Conservation (phyloP, 192 early-diverging fungal genomes). For the Oehlia diaphana region DNA sequence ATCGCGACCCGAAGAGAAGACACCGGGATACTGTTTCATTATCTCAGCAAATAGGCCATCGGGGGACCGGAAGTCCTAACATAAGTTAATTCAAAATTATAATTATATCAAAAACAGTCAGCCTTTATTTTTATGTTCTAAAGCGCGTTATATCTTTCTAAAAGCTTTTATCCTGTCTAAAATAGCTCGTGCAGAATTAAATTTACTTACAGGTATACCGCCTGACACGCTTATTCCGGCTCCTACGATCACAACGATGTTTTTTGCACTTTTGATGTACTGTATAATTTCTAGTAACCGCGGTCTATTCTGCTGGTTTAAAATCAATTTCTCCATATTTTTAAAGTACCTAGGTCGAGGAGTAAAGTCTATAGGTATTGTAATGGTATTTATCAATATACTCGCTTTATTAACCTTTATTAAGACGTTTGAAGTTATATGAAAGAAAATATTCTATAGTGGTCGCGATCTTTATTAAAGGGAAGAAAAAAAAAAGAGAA, state of each 20-base stretch:
- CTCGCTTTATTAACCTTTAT: neutral
- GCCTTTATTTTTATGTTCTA: neutral
- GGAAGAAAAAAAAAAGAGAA: neutral
- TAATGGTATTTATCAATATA: neutral
- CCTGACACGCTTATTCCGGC: constrained; percentile 3
- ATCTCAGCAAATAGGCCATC: constrained; percentile 76
- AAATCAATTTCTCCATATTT: neutral
- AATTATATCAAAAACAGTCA: neutral
- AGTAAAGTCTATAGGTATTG: neutral
- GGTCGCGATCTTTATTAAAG: neutral
- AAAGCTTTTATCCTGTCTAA: neutral
- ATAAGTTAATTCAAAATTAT: neutral
- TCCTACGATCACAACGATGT: neutral
- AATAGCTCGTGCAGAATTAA: neutral
- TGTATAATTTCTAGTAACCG: neutral
- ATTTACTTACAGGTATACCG: constrained; percentile 6
- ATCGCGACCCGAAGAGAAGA: constrained; percentile 67
- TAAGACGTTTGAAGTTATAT: neutral
- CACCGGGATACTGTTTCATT: constrained; percentile 62
- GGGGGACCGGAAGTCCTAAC: constrained; percentile 72
- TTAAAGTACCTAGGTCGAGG: neutral
- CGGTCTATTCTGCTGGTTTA: neutral
- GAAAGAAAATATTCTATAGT: neutral
- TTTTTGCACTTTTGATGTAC: neutral
- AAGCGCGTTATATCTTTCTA: neutral